These are phyloP conservation scores for Talaromyces ruber DNA, from an alignment of 495 filamentous ascomycete genomes.

Conservation along the genomic window DNA sequence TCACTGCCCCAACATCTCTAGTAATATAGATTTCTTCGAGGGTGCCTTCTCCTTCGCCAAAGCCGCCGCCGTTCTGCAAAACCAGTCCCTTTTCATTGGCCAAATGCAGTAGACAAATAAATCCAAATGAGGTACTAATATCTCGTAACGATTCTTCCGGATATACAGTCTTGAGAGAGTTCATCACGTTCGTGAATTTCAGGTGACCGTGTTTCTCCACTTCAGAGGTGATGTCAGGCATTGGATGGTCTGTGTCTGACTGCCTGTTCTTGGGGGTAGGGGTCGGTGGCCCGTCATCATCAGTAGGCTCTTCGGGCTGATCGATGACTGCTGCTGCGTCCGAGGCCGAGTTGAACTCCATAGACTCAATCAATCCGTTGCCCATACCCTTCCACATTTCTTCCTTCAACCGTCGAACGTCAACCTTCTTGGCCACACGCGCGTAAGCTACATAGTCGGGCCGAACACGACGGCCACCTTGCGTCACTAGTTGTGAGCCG, in stretches of 20 bases:
- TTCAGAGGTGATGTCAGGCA: slow-evolving; percentile 9
- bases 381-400: slow-evolving; percentile 92
- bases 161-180: slow-evolving; percentile 77
- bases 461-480: slow-evolving; percentile 62
- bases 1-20: slow-evolving; percentile 28
- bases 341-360: slow-evolving; percentile 23
- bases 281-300: slow-evolving; percentile 25
- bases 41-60: slow-evolving; percentile 17
- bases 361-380: slow-evolving; percentile 29
- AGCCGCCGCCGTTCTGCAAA: slow-evolving; percentile 39
- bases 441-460: slow-evolving; percentile 98
- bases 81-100: slow-evolving; percentile 95
- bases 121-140: slow-evolving; percentile 95
- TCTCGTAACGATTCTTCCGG: slow-evolving; percentile 76
- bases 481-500: slow-evolving; percentile 88
- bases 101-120: slow-evolving; percentile 91
- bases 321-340: slow-evolving; percentile 17
- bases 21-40: slow-evolving; percentile 38
- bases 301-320: slow-evolving; percentile 16
- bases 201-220: slow-evolving; percentile 37
- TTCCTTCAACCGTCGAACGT: slow-evolving; percentile 86
- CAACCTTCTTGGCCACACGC: slow-evolving; percentile 96
- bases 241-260: slow-evolving; percentile 6
- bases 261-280: slow-evolving; percentile 17
- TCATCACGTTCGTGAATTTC: slow-evolving; percentile 87